Conservation (phyloP, 495 filamentous ascomycete species). For the Xylaria telfairii region DNA sequence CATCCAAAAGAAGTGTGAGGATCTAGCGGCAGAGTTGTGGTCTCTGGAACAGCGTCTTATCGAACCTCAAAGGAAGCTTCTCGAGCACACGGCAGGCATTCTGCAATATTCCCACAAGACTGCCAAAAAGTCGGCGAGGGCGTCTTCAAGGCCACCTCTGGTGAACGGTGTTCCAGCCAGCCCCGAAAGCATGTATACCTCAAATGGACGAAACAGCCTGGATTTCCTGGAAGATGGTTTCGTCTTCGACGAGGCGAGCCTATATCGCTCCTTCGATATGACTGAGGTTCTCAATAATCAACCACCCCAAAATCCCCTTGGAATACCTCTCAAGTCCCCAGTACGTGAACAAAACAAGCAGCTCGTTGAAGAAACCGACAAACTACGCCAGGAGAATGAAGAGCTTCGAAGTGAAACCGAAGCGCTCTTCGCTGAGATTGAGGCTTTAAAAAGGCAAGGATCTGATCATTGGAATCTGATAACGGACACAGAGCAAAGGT, state of each 20-base stretch:
- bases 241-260: constrained; percentile 79
- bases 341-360: constrained; percentile 51
- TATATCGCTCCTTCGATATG: constrained; percentile 75
- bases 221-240: constrained; percentile 54
- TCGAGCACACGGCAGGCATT: constrained; percentile 93
- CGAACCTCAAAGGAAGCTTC: constrained; percentile 70
- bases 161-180: constrained; percentile 65
- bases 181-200: constrained; percentile 70
- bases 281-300: constrained; percentile 56
- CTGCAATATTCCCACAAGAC: constrained; percentile 85
- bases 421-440: constrained; percentile 40
- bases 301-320: constrained; percentile 45
- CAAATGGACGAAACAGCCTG: constrained; percentile 58
- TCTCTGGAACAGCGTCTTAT: constrained; percentile 73
- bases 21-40: constrained; percentile 80
- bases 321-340: constrained; percentile 54
- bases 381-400: constrained; percentile 47
- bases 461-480: constrained; percentile 47
- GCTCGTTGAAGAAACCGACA: constrained; percentile 49
- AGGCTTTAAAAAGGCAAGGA: constrained; percentile 38
- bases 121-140: constrained; percentile 29
- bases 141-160: constrained; percentile 51
- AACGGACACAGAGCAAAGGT: constrained; percentile 67
- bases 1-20: constrained; percentile 82
- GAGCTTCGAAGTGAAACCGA: constrained; percentile 45